Percentiles rank a stretch among this genome's conserved stretches.
phyloP scores from a whole-genome alignment of 768 basidiomycete species.

The Lentinula sp. region DNA sequence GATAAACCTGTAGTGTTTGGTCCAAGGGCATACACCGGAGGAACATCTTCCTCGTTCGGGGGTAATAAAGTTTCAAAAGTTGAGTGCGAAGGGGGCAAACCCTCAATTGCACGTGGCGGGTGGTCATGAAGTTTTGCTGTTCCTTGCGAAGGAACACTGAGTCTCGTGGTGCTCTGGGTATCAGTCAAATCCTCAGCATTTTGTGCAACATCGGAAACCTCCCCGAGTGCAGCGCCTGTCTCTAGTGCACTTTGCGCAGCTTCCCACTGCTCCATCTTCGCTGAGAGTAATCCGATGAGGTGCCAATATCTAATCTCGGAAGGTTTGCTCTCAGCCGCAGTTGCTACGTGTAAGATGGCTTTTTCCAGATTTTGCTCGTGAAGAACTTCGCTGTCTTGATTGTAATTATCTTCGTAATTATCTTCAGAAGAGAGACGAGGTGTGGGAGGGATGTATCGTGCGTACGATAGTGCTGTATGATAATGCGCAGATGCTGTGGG shows the following conservation, averaged over 20 bases:
- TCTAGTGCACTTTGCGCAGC: slow-evolving; percentile 75
- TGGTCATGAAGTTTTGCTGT: not conserved
- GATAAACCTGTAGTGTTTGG: slow-evolving; percentile 12
- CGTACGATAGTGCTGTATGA: slow-evolving; percentile 74
- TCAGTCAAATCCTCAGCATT: not conserved
- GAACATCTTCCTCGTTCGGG: not conserved
- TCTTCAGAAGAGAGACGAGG: not conserved
- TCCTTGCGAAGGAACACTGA: not conserved
- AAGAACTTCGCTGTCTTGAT: not conserved
- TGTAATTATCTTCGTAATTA: not conserved
- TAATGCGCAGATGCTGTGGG: slow-evolving; percentile 60
- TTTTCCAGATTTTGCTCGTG: slow-evolving; percentile 50
- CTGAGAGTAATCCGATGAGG: slow-evolving; percentile 78
- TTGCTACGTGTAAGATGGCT: slow-evolving; percentile 61
- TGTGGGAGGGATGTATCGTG: slow-evolving; percentile 49
- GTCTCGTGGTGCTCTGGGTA: not conserved
- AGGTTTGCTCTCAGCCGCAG: slow-evolving; percentile 68
- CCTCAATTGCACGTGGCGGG: not conserved
- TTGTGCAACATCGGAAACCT: slow-evolving; percentile 13
- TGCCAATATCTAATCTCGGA: slow-evolving; percentile 80
- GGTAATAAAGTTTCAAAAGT: not conserved
- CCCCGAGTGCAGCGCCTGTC: slow-evolving; percentile 59
- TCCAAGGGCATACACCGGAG: slow-evolving; percentile 19
- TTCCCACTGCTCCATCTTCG: slow-evolving; percentile 71
- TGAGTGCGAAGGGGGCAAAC: not conserved